Conservation (phyloP, 2,329 filamentous ascomycete species). For the Emericellopsis atlantica region DNA sequence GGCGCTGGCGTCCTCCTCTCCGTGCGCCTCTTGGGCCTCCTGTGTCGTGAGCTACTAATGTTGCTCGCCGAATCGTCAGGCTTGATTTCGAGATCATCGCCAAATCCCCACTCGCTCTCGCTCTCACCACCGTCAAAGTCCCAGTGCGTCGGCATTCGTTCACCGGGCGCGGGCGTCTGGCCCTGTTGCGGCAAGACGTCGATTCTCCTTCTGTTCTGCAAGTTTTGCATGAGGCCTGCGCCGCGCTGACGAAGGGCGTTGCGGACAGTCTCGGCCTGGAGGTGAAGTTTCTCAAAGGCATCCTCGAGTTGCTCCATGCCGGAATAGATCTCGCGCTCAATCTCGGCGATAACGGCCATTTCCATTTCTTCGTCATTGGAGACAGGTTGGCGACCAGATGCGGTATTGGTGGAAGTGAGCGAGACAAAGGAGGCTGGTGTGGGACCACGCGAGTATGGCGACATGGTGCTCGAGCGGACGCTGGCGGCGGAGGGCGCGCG, state of each 20-base stretch:
- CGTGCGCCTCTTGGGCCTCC: conserved; percentile 53
- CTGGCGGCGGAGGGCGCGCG: conserved; percentile 26
- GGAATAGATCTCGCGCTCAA: conserved; percentile 84
- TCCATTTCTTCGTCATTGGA: conserved; percentile 91
- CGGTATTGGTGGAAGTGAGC: conserved; percentile 32
- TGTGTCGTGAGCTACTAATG: conserved; percentile 57
- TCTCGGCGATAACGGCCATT: conserved; percentile 77
- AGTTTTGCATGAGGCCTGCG: conserved; percentile 58
- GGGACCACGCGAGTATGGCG: conserved; percentile 38
- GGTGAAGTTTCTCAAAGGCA: conserved; percentile 84
- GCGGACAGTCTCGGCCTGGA: conserved; percentile 69
- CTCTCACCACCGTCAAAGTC: conserved; percentile 15
- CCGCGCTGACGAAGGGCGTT: conserved; percentile 69
- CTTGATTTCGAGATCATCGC: conserved; percentile 47
- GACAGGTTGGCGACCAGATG: conserved; percentile 44
- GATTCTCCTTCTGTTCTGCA: conserved; percentile 45
- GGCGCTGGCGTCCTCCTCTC: conserved; percentile 61
- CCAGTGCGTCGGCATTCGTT: conserved; percentile 21
- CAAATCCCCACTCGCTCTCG: conserved; percentile 41
- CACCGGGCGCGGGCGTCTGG: conserved; percentile 26
- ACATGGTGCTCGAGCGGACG: conserved; percentile 34
- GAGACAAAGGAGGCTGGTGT: conserved; percentile 50
- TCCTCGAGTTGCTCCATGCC: conserved; percentile 94
- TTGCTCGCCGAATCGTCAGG: conserved; percentile 76
- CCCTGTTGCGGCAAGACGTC: conserved; percentile 32